Base-by-base conservation (phyloP, 257 asterid species). In the Rehmannia glutinosa region DNA sequence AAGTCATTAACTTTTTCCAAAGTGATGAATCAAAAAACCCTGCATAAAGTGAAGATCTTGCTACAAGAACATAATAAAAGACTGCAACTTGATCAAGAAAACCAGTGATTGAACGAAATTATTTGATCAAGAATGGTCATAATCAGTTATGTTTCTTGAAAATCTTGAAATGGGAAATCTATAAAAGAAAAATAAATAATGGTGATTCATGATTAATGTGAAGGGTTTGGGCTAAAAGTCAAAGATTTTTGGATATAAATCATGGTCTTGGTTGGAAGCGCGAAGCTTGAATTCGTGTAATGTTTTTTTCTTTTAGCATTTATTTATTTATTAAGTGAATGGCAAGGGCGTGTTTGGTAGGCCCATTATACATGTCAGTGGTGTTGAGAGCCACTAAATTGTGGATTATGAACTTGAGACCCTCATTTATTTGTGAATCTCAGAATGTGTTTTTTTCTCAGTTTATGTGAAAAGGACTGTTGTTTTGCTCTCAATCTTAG, bases 331-430 rank as follows among this genome's bases (percentile, higher is more conserved):
- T 35, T 64, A 39, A 25, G 79, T 39, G 79, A 45, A 66, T 32
- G 42, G 25, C 20, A 70, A 67, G 68, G 70, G 54, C 45, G 43
- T 62, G 73, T 71, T 67, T 77, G 71, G n/a, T n/a, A n/a, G n/a
- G n/a, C n/a, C n/a, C n/a, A n/a, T n/a, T n/a, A n/a, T 54, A 13
- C 17, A 39, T 6, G 61, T 6, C 62, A 71, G 32, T 21, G 6
- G 32, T 57, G 21, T 33, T 64, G 46, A 41, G 62, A 74, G 75
- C 83, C 83, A 78, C 83, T 24, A 50, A 51, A 74, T 49, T 66
- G 1, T 28, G 80, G 83, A 71, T 70, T 66, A 39, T 74, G 73
- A 71, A 61, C 49, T 56, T 55, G 77, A 78, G 77, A 74, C 58
- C 38, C 73, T 62, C 38, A 30, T 71, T 74, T 60, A 74, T 6